These are phyloP conservation scores for Solanum peruvianum DNA, from an alignment of 257 asterid genomes.

Conservation along the genomic window DNA sequence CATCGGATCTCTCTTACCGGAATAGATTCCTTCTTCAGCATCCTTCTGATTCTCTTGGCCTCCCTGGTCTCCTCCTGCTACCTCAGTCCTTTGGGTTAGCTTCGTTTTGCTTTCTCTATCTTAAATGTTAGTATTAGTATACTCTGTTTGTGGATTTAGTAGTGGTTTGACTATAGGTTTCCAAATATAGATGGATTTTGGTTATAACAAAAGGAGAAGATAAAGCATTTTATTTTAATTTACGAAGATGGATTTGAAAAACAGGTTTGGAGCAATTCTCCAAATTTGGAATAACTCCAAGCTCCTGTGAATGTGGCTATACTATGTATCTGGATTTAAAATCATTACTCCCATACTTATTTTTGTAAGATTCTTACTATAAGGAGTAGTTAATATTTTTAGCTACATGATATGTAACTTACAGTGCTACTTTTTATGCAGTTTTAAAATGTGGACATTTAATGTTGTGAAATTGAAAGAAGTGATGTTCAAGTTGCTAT, in stretches of 20 bases:
- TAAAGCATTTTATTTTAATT: not conserved
- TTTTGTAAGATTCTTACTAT: not conserved
- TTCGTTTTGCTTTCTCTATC: not conserved
- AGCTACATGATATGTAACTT: not conserved
- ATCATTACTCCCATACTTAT: not conserved
- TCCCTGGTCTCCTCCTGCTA: conserved; percentile 84
- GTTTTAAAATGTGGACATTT: not conserved
- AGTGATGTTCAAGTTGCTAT: not conserved
- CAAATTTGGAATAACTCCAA: not conserved
- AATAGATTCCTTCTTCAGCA: conserved; percentile 68
- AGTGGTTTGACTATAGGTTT: not conserved
- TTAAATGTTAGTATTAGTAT: not conserved
- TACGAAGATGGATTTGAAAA: not conserved
- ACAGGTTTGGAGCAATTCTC: not conserved
- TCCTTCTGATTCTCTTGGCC: conserved; percentile 78
- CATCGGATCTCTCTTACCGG: conserved; percentile 76
- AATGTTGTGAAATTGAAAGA: not conserved
- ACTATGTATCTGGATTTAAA: not conserved
- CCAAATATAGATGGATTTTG: too few species aligned
- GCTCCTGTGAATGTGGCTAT: not conserved
- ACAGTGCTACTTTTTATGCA: not conserved
- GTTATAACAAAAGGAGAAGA: too few species aligned
- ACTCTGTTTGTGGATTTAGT: not conserved
- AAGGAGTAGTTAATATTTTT: not conserved
- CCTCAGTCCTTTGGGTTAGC: conserved; percentile 88